phyloP scores from a whole-genome alignment of 768 basidiomycete genomes.

The Crucibulum laeve region DNA sequence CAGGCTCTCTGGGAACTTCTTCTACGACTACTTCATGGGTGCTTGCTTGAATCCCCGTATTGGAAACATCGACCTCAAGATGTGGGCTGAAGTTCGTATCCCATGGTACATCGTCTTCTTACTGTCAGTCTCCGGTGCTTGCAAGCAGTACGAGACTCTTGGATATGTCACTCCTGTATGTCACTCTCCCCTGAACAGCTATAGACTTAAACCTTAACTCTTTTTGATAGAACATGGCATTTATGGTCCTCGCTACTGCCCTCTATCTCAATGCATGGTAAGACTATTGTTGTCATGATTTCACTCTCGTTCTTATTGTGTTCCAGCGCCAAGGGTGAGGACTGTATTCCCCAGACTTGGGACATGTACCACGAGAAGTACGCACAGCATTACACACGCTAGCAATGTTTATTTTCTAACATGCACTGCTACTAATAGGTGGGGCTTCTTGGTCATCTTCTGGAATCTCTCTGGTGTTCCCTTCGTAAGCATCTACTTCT shows the following conservation, averaged over 20 bases:
- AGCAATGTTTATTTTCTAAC: constrained; percentile 5
- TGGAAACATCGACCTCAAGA: constrained; percentile 90
- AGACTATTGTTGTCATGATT: constrained; percentile 9
- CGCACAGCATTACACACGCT: constrained; percentile 10
- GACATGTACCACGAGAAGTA: constrained; percentile 99
- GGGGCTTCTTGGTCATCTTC: constrained; percentile 98
- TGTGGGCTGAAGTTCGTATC: constrained; percentile 97
- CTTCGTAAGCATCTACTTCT: constrained; percentile 51
- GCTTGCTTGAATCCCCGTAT: constrained; percentile 91
- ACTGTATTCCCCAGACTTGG: constrained; percentile 96
- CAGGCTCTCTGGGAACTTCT: constrained; percentile 91
- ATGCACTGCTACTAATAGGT: constrained; percentile 35
- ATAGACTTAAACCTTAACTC: constrained; percentile 1
- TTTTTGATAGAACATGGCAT: constrained; percentile 77
- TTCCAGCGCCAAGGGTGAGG: constrained; percentile 82
- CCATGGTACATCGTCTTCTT: constrained; percentile 97
- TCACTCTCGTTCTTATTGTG: constrained; percentile 5
- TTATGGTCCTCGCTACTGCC: constrained; percentile 94
- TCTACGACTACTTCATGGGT: constrained; percentile 98
- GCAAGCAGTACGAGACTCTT: constrained; percentile 91
- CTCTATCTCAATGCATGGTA: constrained; percentile 97
- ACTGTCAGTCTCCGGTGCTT: constrained; percentile 85
- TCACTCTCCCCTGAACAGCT: constrained; percentile 8
- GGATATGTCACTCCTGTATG: constrained; percentile 89
- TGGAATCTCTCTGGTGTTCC: constrained; percentile 96